phyloP scores from a whole-genome alignment of 495 filamentous ascomycete species.

The Neurospora intermedia region DNA sequence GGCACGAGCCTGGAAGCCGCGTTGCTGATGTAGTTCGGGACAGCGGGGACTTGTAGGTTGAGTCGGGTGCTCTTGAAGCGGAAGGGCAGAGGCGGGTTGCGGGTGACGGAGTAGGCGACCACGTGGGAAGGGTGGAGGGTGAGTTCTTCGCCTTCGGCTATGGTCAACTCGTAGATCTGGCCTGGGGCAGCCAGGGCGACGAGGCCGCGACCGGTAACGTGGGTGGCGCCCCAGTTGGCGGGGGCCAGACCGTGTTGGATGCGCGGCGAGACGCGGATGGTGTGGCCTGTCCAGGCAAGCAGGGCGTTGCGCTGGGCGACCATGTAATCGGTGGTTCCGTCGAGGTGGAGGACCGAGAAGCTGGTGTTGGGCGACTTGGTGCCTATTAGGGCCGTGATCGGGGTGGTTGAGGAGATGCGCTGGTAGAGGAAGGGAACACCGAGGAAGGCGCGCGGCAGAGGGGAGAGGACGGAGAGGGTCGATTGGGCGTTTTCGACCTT shows the following conservation, averaged over 20 bases:
- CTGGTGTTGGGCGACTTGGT: slow-evolving; percentile 76
- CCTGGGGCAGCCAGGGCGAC: slow-evolving; percentile 75
- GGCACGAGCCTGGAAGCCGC: slow-evolving; percentile 22
- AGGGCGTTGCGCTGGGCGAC: slow-evolving; percentile 73
- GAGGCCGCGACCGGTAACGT: slow-evolving; percentile 77
- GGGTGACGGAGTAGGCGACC: slow-evolving; percentile 72
- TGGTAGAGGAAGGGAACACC: slow-evolving; percentile 94
- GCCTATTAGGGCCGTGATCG: slow-evolving; percentile 75
- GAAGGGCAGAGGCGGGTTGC: slow-evolving; percentile 66
- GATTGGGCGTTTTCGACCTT: slow-evolving; percentile 84
- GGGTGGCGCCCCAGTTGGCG: slow-evolving; percentile 83
- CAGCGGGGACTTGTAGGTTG: slow-evolving; percentile 65
- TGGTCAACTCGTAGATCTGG: slow-evolving; percentile 70
- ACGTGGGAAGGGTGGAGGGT: slow-evolving; percentile 80
- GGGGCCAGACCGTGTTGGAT: slow-evolving; percentile 65
- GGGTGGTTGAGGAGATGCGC: slow-evolving; percentile 70
- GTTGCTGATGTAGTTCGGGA: slow-evolving; percentile 41
- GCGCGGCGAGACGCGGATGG: slow-evolving; percentile 61
- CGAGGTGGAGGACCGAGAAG: slow-evolving; percentile 75
- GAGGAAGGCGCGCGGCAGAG: slow-evolving; percentile 62
- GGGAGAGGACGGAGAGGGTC: slow-evolving; percentile 76
- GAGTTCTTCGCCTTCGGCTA: slow-evolving; percentile 75
- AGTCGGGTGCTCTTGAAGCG: slow-evolving; percentile 69
- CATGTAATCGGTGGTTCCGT: slow-evolving; percentile 96
- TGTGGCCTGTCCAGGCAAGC: slow-evolving; percentile 92